Evolutionary conservation across 129 eudicot species (phyloP).

Genomic region (carrot (Daucus carota)): DNA sequence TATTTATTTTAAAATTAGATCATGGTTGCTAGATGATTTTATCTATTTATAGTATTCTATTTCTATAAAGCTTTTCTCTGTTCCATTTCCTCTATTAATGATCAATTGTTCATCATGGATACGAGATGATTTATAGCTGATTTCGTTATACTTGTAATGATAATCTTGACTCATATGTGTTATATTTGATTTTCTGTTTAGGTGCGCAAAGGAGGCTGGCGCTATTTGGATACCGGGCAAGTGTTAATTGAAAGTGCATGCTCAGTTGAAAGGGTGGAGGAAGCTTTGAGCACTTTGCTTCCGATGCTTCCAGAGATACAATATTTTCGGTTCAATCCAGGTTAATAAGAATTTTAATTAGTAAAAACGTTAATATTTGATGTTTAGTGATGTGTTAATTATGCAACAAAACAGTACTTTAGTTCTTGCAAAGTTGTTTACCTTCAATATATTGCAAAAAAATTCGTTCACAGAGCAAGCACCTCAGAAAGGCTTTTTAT

Average conservation of each 20-base stretch:
- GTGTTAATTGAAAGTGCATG: slow-evolving; percentile 98
- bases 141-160: background rate
- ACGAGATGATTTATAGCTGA: background rate
- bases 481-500: background rate
- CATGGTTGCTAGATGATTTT: background rate
- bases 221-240: slow-evolving; percentile 93
- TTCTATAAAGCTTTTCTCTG: background rate
- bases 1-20: background rate
- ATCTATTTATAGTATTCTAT: background rate
- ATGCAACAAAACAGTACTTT: background rate
- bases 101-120: background rate
- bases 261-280: slow-evolving; percentile 96
- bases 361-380: background rate
- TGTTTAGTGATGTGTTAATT: slow-evolving; percentile 1
- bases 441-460: background rate
- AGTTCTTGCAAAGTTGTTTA: background rate
- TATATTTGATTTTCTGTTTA: slow-evolving; percentile 21
- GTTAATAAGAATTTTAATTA: slow-evolving; percentile 22
- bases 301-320: slow-evolving; percentile 96
- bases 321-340: slow-evolving; percentile 96
- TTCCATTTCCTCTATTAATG: background rate
- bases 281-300: slow-evolving; percentile 79
- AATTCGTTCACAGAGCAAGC: background rate
- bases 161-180: background rate
- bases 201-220: slow-evolving; percentile 98